These are phyloP conservation scores for Lipomyces orientalis DNA, from an alignment of 805 yeast species.

Conservation along the genomic window DNA sequence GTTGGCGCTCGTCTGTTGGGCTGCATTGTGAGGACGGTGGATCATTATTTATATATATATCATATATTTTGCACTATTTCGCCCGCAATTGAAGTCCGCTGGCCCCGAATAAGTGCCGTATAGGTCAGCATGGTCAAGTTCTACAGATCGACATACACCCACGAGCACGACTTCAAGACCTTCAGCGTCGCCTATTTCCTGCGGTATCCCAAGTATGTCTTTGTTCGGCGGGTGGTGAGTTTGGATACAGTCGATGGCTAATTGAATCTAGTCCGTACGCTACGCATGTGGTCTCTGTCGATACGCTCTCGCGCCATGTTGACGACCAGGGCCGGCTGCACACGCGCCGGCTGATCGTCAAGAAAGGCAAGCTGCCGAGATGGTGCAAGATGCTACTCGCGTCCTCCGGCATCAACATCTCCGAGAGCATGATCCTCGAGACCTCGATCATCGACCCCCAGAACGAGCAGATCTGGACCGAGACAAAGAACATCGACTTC, in stretches of 20 bases:
- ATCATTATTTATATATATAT: neutral
- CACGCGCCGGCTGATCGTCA: slow-evolving; percentile 75
- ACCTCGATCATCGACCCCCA: slow-evolving; percentile 72
- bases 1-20: neutral
- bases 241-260: neutral
- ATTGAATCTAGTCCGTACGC: slow-evolving; percentile 70
- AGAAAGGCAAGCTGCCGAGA: slow-evolving; percentile 78
- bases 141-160: slow-evolving; percentile 30
- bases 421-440: slow-evolving; percentile 83
- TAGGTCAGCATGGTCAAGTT: slow-evolving; percentile 31
- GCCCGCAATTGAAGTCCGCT: neutral
- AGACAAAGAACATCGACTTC: slow-evolving; percentile 85
- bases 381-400: slow-evolving; percentile 82
- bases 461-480: slow-evolving; percentile 61
- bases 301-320: slow-evolving; percentile 67
- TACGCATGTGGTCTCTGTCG: slow-evolving; percentile 81
- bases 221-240: neutral
- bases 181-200: slow-evolving; percentile 33
- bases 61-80: neutral
- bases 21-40: neutral
- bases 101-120: neutral
- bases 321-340: slow-evolving; percentile 68
- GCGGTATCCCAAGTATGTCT: slow-evolving; percentile 35
- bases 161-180: slow-evolving; percentile 36
- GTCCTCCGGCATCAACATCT: slow-evolving; percentile 47